Conservation (phyloP, 306 rosid species). For the Purshia tridentata region DNA sequence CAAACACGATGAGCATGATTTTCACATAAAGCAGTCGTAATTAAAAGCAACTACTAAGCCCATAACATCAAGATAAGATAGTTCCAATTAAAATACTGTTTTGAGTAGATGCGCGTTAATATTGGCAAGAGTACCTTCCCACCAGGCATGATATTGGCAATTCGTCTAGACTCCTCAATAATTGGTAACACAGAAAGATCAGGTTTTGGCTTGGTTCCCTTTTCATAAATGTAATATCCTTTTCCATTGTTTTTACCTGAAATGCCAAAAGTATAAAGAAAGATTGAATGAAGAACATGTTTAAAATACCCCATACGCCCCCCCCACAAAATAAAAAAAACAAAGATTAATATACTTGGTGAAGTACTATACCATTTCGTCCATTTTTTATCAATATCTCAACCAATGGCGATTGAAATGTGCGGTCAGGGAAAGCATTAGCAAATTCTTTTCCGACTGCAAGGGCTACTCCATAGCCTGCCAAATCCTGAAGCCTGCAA, state of each 20-base stretch:
- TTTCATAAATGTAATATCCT: constrained; percentile 76
- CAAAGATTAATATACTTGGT: not conserved
- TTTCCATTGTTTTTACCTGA: constrained; percentile 89
- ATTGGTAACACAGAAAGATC: constrained; percentile 68
- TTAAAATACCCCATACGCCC: constrained; percentile 3
- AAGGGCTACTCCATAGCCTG: constrained; percentile 77
- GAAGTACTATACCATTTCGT: constrained; percentile 62
- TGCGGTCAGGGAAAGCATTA: constrained; percentile 61
- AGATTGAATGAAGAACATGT: constrained; percentile 12
- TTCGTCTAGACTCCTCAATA: constrained; percentile 68
- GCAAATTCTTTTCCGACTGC: constrained; percentile 66
- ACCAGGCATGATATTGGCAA: constrained; percentile 61
- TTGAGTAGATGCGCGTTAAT: constrained; percentile 14
- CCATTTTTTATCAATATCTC: constrained; percentile 73
- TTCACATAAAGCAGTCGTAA: not conserved
- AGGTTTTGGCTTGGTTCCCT: constrained; percentile 86
- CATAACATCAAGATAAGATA: constrained; percentile 9
- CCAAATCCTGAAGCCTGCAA: constrained; percentile 88
- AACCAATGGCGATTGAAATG: constrained; percentile 56
- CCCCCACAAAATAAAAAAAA: not conserved
- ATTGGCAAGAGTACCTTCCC: constrained; percentile 76
- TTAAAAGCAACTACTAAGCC: constrained; percentile 9
- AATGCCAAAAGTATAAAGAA: constrained; percentile 7
- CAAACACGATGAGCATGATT: constrained; percentile 4
- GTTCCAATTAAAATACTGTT: constrained; percentile 1